Percentiles rank a stretch among this genome's conserved stretches.
Evolutionary conservation across 208 protist genomes (phyloP).

Genomic region (Trypanosoma cruzi): DNA sequence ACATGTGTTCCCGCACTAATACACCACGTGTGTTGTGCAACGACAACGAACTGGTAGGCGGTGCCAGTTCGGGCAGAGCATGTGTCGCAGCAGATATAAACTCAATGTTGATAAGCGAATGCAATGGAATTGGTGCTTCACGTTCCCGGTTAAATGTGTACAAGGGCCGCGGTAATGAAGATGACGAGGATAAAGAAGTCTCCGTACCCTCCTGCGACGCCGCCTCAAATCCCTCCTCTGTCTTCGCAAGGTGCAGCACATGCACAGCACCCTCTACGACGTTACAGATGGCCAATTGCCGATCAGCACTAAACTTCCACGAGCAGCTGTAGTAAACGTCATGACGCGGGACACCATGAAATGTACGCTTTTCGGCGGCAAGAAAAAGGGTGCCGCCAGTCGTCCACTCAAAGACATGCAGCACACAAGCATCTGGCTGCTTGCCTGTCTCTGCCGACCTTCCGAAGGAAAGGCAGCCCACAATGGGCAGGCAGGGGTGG

Average conservation of each 20-base stretch:
- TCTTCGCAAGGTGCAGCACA: slow-evolving; percentile 47
- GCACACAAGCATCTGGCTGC: slow-evolving; percentile 21
- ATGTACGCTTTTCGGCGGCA: slow-evolving; percentile 20
- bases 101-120: slow-evolving; percentile 77
- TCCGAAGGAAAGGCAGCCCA: slow-evolving; percentile 56
- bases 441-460: not conserved
- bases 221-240: slow-evolving; percentile 1
- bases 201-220: not conserved
- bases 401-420: slow-evolving; percentile 33
- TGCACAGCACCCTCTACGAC: slow-evolving; percentile 55
- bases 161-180: not conserved
- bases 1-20: slow-evolving; percentile 4
- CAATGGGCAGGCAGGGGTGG: slow-evolving; percentile 73
- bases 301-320: slow-evolving; percentile 82
- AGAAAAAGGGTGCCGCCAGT: not conserved
- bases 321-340: slow-evolving; percentile 33
- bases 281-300: slow-evolving; percentile 71
- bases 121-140: slow-evolving; percentile 48
- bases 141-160: slow-evolving; percentile 36
- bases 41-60: not conserved
- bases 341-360: slow-evolving; percentile 34
- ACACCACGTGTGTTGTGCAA: not conserved
- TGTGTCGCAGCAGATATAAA: slow-evolving; percentile 78
- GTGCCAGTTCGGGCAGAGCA: slow-evolving; percentile 20
- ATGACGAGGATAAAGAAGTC: not conserved